These are phyloP conservation scores for Geosmithia flava DNA, from an alignment of 2,329 filamentous ascomycete species.

Conservation along the genomic window DNA sequence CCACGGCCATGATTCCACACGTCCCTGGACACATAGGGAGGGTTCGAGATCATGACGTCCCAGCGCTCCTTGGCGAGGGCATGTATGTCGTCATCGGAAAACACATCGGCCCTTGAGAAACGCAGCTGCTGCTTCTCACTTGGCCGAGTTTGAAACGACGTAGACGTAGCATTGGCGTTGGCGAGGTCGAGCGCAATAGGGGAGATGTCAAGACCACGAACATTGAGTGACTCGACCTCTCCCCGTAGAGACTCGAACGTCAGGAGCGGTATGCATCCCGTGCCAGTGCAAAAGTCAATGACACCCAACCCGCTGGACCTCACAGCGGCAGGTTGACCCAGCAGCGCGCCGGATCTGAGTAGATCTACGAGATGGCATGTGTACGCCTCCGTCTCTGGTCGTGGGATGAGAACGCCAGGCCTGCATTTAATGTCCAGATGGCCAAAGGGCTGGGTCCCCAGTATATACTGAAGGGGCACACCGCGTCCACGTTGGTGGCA, in stretches of 20 bases:
- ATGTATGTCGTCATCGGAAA: conserved; percentile 24
- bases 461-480: conserved; percentile 76
- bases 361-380: conserved; percentile 40
- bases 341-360: conserved; percentile 16
- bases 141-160: neutral
- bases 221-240: conserved; percentile 26
- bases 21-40: conserved; percentile 69
- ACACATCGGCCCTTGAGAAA: conserved; percentile 38
- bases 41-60: conserved; percentile 75
- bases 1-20: conserved; percentile 24
- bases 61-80: conserved; percentile 13
- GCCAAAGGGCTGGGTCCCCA: conserved; percentile 84
- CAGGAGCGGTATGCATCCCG: conserved; percentile 77
- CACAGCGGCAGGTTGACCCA: conserved; percentile 4
- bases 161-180: conserved; percentile 47
- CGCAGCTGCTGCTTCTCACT: conserved; percentile 15
- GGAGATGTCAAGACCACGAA: conserved; percentile 68
- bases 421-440: conserved; percentile 65
- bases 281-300: conserved; percentile 81
- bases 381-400: conserved; percentile 64
- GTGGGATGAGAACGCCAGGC: conserved; percentile 73
- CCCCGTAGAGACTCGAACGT: conserved; percentile 49
- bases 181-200: conserved; percentile 52
- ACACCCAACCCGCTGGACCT: conserved; percentile 35
- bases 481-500: conserved; percentile 43